These are phyloP conservation scores for Apiospora sp. DNA, from an alignment of 2,329 filamentous ascomycete genomes.

Conservation along the genomic window DNA sequence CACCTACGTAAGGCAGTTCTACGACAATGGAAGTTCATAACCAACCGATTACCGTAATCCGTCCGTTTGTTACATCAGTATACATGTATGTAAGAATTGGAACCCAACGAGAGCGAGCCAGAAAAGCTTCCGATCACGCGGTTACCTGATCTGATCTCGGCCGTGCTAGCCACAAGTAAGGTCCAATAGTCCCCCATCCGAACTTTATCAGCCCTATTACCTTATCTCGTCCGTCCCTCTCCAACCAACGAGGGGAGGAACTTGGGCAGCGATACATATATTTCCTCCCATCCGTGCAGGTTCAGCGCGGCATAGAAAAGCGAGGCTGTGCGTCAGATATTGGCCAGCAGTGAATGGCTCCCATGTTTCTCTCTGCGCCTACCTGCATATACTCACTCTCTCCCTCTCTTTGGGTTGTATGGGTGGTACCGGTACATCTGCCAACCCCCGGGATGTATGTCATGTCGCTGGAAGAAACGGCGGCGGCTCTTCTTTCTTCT, in stretches of 20 bases:
- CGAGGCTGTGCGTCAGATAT: slow-evolving; percentile 9
- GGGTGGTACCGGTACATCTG: not conserved
- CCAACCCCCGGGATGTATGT: slow-evolving; percentile 3
- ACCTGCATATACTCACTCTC: not conserved
- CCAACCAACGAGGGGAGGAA: not conserved
- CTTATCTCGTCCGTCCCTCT: not conserved
- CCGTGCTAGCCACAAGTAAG: not conserved
- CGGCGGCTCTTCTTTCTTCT: not conserved
- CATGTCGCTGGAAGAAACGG: not conserved
- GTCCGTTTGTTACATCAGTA: not conserved
- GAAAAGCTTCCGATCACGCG: slow-evolving; percentile 13
- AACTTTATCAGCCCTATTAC: slow-evolving; percentile 19
- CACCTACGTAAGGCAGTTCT: not conserved
- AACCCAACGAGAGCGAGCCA: not conserved
- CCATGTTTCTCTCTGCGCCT: not conserved
- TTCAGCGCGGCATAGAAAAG: slow-evolving; percentile 19
- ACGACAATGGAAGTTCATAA: not conserved
- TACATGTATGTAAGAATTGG: not conserved
- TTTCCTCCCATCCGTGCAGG: not conserved
- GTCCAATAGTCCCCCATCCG: slow-evolving; percentile 12
- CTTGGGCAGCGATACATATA: slow-evolving; percentile 22
- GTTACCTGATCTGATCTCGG: slow-evolving; percentile 18
- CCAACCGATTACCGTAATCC: not conserved
- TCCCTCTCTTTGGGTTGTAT: not conserved
- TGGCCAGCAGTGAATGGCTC: not conserved